Base-by-base conservation (phyloP, 1,139 yeast genomes). In the Geotrichum europaeum region DNA sequence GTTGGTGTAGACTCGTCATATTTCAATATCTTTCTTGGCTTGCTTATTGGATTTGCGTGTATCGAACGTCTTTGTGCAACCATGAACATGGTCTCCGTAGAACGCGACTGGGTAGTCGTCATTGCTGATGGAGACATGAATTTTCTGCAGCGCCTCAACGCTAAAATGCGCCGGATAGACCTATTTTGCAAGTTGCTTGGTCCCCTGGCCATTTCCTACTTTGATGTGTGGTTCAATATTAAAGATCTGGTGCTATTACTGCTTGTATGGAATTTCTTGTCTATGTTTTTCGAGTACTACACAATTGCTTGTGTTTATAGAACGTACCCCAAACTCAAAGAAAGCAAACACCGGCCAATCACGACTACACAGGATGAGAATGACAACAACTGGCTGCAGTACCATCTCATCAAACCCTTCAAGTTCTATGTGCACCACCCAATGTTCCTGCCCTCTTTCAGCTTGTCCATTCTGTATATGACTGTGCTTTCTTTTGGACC, bases 381-480 rank as follows among this genome's bases (percentile, higher is more conserved):
- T 45, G 30, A 49, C 18, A n/a, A 40, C 36, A 12, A 20, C 49
- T 40, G 56, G 53, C 6, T 45, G 9, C 34, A 47, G 45, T 12
- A 28, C 40, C 53, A 53, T 54, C 43, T 43, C 34, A 36, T 59
- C 24, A 30, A 36, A 13, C 58, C 67, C 4, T 34, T 67, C 60
- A 78, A 78, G 66, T 75, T 81, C 15, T 85, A 76, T 64, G 74
- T 79, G 49, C 73, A 69, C 2, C 85, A 83, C n/a, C 81, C 82
- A 32, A 77, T 76, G 64, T 78, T 81, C 60, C 71, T 76, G 3
- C 84, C 85, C 4, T 82, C 76, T 0, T 77, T 79, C 5, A 73
- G 75, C 10, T 58, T 72, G 6, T 64, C 75, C 3, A 53, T 71
- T n/a, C 64, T 74, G 1, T 73, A 75, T 63, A 65, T 72, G 56